These are phyloP conservation scores for Mariannaea sp. DNA, from an alignment of 2,329 filamentous ascomycete species.

Conservation along the genomic window DNA sequence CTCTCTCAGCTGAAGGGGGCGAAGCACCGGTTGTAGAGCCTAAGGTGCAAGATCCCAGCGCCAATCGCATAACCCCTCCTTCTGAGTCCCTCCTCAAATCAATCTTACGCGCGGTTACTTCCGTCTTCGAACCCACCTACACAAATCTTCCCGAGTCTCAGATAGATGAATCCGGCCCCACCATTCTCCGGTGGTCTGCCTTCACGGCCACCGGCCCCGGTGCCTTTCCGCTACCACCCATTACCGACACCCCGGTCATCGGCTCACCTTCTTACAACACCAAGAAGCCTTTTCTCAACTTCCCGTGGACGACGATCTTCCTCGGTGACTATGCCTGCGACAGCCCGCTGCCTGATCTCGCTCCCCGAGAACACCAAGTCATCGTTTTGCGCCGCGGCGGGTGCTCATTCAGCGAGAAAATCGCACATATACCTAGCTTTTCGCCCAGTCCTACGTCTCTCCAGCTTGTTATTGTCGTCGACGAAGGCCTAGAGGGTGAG, in stretches of 20 bases:
- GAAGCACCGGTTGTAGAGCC: conserved; percentile 22
- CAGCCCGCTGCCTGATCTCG: conserved; percentile 56
- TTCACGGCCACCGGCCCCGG: conserved; percentile 60
- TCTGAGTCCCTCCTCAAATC: conserved; percentile 52
- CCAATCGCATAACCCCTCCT: conserved; percentile 23
- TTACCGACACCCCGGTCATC: conserved; percentile 58
- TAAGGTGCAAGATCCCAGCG: conserved; percentile 12
- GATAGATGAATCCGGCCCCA: conserved; percentile 37
- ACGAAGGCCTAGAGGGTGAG: conserved; percentile 49
- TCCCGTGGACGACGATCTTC: conserved; percentile 74
- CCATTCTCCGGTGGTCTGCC: conserved; percentile 57
- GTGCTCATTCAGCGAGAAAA: conserved; percentile 83
- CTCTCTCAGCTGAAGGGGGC: conserved; percentile 19
- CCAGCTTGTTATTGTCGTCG: conserved; percentile 82
- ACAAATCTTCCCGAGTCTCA: conserved; percentile 40
- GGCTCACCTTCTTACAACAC: conserved; percentile 50
- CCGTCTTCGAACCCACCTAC: conserved; percentile 47
- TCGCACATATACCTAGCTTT: conserved; percentile 82
- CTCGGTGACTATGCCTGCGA: conserved; percentile 72
- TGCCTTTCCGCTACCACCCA: conserved; percentile 71
- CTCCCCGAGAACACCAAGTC: conserved; percentile 67
- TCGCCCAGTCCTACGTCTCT: conserved; percentile 64
- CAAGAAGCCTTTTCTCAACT: conserved; percentile 45
- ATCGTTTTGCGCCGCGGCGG: conserved; percentile 81
- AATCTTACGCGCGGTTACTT: conserved; percentile 52